phyloP scores from a whole-genome alignment of 257 asterid genomes.

The Ophiorrhiza pumila region DNA sequence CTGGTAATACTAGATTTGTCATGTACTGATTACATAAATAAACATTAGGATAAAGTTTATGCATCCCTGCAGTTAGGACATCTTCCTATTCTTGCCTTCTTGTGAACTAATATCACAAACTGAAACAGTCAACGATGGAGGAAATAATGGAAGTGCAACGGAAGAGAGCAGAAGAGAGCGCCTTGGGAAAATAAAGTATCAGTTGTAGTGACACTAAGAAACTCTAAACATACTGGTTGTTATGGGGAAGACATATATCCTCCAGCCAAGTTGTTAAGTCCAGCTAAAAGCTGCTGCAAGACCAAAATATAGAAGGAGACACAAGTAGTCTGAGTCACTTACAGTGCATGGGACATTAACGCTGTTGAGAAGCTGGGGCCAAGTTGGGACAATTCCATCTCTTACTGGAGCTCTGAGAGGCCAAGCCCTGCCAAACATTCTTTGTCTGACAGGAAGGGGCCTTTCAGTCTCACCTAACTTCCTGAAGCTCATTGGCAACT shows the following conservation, averaged over 20 bases:
- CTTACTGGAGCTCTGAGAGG: conserved; percentile 87
- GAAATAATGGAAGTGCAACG: background rate
- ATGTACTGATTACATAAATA: background rate
- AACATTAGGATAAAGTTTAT: background rate
- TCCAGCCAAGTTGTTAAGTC: background rate
- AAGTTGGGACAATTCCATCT: conserved; percentile 76
- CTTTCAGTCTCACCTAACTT: conserved; percentile 87
- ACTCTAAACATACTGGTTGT: background rate
- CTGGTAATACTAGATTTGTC: background rate
- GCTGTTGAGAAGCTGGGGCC: conserved; percentile 70
- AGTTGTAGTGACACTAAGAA: background rate
- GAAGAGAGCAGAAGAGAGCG: background rate
- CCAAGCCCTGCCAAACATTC: conserved; percentile 98
- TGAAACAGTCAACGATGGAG: background rate
- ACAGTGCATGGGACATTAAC: conserved; percentile 70
- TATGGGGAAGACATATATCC: background rate
- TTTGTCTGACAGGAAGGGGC: conserved; percentile 70
- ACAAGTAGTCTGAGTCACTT: conserved; percentile 25
- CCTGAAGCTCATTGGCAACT: conserved; percentile 79
- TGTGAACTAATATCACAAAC: background rate
- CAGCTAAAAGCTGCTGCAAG: background rate
- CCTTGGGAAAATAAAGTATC: background rate
- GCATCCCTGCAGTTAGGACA: background rate
- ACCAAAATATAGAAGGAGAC: background rate
- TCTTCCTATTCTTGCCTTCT: background rate